Conservation (phyloP, 148 eudicot species). For the Limonium bicolor region DNA sequence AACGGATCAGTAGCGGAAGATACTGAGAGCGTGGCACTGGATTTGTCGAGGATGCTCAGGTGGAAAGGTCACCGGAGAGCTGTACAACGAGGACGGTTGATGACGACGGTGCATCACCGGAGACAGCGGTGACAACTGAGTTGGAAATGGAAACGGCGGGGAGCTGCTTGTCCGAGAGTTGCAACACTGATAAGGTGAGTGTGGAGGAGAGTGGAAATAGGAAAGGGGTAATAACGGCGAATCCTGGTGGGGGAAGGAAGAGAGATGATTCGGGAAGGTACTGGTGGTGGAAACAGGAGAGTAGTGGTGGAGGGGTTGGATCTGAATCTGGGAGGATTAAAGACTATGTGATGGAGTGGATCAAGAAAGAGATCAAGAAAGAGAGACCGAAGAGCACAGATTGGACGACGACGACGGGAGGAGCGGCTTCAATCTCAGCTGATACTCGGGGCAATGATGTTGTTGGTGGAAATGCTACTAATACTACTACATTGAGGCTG, state of each 20-base stretch:
- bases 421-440: conserved; percentile 12
- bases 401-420: conserved; percentile 23
- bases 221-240: too few relatives aligned
- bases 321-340: conserved; percentile 64
- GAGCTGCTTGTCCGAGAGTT: conserved; percentile 50
- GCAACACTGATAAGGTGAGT: conserved; percentile 45
- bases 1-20: conserved; percentile 56
- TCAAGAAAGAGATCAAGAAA: conserved; percentile 84
- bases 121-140: conserved; percentile 18
- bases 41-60: conserved; percentile 16
- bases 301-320: conserved; percentile 23
- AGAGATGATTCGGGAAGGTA: conserved; percentile 46
- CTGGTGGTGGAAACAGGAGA: conserved; percentile 99
- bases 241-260: conserved; percentile 35
- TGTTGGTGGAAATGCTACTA: too few relatives aligned
- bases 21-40: conserved; percentile 47
- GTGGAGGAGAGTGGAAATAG: conserved; percentile 50
- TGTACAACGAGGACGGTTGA: conserved; percentile 8
- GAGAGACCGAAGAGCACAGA: conserved; percentile 49
- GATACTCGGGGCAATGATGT: too few relatives aligned
- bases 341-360: conserved; percentile 98
- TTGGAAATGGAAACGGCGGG: conserved; percentile 45
- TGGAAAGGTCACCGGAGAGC: conserved; percentile 37
- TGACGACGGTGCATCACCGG: too few relatives aligned
- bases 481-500: neutral